phyloP scores from a whole-genome alignment of 345 rosid genomes.

The Bruguiera gymnorhiza region DNA sequence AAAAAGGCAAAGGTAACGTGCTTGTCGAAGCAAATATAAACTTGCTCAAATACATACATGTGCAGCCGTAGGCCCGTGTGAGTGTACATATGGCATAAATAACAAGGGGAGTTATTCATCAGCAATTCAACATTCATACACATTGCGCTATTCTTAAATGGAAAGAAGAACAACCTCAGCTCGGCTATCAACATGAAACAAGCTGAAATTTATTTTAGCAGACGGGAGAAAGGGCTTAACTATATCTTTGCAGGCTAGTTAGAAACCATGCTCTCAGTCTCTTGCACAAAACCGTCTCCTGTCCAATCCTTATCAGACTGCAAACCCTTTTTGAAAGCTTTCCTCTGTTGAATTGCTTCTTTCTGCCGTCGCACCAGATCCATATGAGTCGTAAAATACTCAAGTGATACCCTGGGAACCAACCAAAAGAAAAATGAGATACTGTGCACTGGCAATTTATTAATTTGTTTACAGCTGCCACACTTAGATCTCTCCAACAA shows the following conservation, averaged over 20 bases:
- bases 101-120: not conserved
- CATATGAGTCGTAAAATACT: conserved; percentile 85
- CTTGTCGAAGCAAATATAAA: too few species aligned
- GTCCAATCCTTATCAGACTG: conserved; percentile 98
- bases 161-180: not conserved
- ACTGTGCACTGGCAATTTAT: not conserved
- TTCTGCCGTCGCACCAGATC: conserved; percentile 78
- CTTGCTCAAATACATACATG: too few species aligned
- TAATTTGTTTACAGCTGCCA: not conserved
- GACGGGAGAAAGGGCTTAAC: conserved; percentile 18
- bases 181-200: conserved; percentile 2
- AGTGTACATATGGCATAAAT: too few species aligned
- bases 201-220: not conserved
- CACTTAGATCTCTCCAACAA: not conserved
- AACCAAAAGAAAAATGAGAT: not conserved
- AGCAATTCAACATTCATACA: not conserved
- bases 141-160: not conserved
- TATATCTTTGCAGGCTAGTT: conserved; percentile 37
- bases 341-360: conserved; percentile 79
- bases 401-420: conserved; percentile 59
- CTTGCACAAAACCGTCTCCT: conserved; percentile 90
- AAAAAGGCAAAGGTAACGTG: too few species aligned
- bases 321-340: conserved; percentile 69
- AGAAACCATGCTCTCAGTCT: conserved; percentile 94
- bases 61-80: too few species aligned